Evolutionary conservation across 129 eudicot species (phyloP), one percentile per base, ranked within the genome.

Genomic region (Flaveria sonorensis): DNA sequence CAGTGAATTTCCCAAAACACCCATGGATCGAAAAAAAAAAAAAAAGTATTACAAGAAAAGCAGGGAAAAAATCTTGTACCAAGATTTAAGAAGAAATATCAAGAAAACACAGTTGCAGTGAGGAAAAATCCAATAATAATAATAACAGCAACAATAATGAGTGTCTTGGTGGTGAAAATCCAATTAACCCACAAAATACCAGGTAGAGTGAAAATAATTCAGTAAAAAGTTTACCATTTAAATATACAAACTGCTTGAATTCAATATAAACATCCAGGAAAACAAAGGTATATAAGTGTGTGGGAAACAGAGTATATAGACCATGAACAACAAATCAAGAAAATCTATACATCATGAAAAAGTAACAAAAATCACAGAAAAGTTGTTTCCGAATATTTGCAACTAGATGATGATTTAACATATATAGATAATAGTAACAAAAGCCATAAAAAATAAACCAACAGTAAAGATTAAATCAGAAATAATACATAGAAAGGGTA

Each of bases 1-100:
- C 52, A 46, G 19, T 71, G 39, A 60, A 59, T 12, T 42, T 68
- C 53, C 66, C 32, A 52, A 52, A 65, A 63, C 23, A 48, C 61
- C 64, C 68, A 53, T 61, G 67, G 21, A 61, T 43, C 57, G 50
- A 76, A 64, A 10, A 40, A 26, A 63, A 46, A n/a, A n/a, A 26
- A 28, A 30, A 10, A 20, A 43, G 50, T 67, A 14, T 64, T 16
- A 55, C 32, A 62, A 20, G 52, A 66, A 72, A 57, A 6, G 48
- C 63, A 21, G 7, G 19, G 4, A 6, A 26, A 61, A 28, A 24
- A 2, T 6, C 7, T 12, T 61, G 3, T 32, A 64, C 12, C 20
- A 72, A 20, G 52, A 42, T 36, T 6, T 36, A 36, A 36, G 40
- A 36, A 79, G 43, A 10, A 12, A 26, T 13, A 66, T 46, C 19